Evolutionary conservation across 257 asterid genomes (phyloP).

Genomic region (Scutellaria minor): DNA sequence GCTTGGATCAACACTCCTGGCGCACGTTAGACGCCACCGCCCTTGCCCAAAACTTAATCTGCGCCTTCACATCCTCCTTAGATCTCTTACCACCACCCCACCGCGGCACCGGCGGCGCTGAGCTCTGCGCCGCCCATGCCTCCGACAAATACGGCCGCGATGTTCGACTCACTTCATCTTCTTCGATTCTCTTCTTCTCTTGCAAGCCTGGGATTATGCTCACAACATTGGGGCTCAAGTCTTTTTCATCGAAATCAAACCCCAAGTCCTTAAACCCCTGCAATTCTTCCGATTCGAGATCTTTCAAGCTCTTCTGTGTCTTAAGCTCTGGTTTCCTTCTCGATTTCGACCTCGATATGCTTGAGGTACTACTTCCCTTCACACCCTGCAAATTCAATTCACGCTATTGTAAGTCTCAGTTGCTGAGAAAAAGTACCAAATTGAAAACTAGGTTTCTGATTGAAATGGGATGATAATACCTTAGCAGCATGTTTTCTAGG

Average conservation of each 20-base stretch:
- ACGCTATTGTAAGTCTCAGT: neutral
- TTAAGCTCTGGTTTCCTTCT: constrained; percentile 45
- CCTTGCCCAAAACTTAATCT: constrained; percentile 93
- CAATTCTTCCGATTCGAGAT: constrained; percentile 45
- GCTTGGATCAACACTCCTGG: constrained; percentile 52
- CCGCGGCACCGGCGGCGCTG: constrained; percentile 52
- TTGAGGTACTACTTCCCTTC: constrained; percentile 39
- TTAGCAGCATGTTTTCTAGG: constrained; percentile 40
- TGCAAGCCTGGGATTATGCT: constrained; percentile 33
- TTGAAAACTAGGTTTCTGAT: neutral
- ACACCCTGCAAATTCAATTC: constrained; percentile 42
- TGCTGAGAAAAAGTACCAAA: neutral
- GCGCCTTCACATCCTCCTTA: constrained; percentile 77
- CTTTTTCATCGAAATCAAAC: constrained; percentile 40
- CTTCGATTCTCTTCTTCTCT: constrained; percentile 33
- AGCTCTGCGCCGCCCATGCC: constrained; percentile 39
- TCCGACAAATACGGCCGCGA: constrained; percentile 37
- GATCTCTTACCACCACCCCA: constrained; percentile 59
- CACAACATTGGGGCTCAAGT: constrained; percentile 11
- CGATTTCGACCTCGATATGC: constrained; percentile 42
- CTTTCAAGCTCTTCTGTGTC: constrained; percentile 40
- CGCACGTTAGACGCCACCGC: constrained; percentile 94
- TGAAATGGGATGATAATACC: neutral
- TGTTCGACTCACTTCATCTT: constrained; percentile 22
- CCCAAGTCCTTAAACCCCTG: constrained; percentile 52